These are phyloP conservation scores for Trichoderma sp. DNA, from an alignment of 2,329 filamentous ascomycete genomes.

Conservation along the genomic window DNA sequence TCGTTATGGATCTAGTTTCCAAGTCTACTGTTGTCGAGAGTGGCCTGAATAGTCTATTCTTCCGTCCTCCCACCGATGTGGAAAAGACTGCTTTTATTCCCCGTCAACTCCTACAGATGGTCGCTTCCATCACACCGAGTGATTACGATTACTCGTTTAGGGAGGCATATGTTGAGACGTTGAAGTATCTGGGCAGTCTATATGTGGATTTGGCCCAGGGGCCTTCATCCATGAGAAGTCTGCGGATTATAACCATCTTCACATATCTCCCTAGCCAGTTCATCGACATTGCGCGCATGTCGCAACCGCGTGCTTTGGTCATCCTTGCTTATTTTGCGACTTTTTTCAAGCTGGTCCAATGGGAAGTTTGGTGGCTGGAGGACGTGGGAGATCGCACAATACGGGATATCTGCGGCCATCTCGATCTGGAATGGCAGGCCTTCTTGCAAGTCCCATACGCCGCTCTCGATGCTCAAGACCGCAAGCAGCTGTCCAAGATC, in stretches of 20 bases:
- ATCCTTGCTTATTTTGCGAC: constrained; percentile 53
- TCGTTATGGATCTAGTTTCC: constrained; percentile 42
- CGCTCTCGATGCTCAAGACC: constrained; percentile 35
- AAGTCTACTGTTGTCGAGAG: constrained; percentile 34
- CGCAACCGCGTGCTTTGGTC: constrained; percentile 46
- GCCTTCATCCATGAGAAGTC: constrained; percentile 42
- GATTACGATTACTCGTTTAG: constrained; percentile 42
- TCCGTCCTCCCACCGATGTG: constrained; percentile 48
- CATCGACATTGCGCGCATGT: constrained; percentile 41
- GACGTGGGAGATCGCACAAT: constrained; percentile 48
- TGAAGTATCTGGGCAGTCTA: constrained; percentile 51
- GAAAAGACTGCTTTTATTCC: constrained; percentile 45
- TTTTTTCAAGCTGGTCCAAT: constrained; percentile 44
- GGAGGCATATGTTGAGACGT: constrained; percentile 43
- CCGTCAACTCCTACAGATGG: constrained; percentile 48
- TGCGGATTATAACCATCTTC: constrained; percentile 53
- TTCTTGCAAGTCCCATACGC: constrained; percentile 42
- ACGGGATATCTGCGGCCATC: constrained; percentile 39
- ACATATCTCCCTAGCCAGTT: constrained; percentile 49
- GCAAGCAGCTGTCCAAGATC: constrained; percentile 38
- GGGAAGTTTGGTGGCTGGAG: constrained; percentile 49
- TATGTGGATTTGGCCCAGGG: constrained; percentile 48
- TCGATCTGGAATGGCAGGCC: constrained; percentile 41
- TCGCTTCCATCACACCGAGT: constrained; percentile 41
- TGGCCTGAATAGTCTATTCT: constrained; percentile 48